Percentiles rank a stretch among this genome's conserved stretches.
Conservation (phyloP, 768 basidiomycete genomes). For the Daedaleopsis sinensis region DNA sequence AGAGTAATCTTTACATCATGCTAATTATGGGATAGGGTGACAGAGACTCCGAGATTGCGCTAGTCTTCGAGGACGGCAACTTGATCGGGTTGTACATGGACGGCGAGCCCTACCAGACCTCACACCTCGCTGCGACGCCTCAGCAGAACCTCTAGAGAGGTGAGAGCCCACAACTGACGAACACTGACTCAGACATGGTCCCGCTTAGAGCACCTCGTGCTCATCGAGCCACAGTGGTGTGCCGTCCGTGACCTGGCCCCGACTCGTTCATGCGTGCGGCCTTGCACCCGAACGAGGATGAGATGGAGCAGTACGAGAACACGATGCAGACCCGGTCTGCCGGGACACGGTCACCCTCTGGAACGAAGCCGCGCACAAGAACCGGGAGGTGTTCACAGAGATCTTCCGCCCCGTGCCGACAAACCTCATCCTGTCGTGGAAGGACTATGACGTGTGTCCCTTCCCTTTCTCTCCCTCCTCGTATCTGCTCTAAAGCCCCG, state of each 20-base stretch:
- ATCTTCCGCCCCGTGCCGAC: slow-evolving; percentile 86
- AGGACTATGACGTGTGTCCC: slow-evolving; percentile 66
- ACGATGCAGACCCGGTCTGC: slow-evolving; percentile 71
- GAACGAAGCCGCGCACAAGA: slow-evolving; percentile 73
- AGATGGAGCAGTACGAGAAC: slow-evolving; percentile 62
- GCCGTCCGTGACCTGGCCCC: slow-evolving; percentile 41
- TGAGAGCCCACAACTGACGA: slow-evolving; percentile 28
- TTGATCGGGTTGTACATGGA: slow-evolving; percentile 78
- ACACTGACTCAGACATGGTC: not conserved
- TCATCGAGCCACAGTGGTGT: slow-evolving; percentile 74
- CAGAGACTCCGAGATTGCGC: slow-evolving; percentile 92
- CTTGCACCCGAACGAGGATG: slow-evolving; percentile 69
- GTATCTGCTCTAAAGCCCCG: too few relatives aligned
- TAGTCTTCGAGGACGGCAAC: slow-evolving; percentile 89
- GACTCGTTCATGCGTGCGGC: slow-evolving; percentile 78
- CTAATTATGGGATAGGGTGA: slow-evolving; percentile 58
- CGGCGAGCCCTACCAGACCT: slow-evolving; percentile 69
- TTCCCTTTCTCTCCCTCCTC: not conserved
- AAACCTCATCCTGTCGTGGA: slow-evolving; percentile 80
- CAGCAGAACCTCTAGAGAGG: slow-evolving; percentile 84
- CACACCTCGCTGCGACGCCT: slow-evolving; percentile 82
- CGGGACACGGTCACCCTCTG: slow-evolving; percentile 62
- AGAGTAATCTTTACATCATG: not conserved
- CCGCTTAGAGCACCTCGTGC: slow-evolving; percentile 84
- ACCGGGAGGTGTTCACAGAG: slow-evolving; percentile 85